A percentile compares a stretch with the other conserved stretches of the same genome.
These are phyloP conservation scores for Penicillium steckii DNA, from an alignment of 495 filamentous ascomycete species.

Conservation along the genomic window DNA sequence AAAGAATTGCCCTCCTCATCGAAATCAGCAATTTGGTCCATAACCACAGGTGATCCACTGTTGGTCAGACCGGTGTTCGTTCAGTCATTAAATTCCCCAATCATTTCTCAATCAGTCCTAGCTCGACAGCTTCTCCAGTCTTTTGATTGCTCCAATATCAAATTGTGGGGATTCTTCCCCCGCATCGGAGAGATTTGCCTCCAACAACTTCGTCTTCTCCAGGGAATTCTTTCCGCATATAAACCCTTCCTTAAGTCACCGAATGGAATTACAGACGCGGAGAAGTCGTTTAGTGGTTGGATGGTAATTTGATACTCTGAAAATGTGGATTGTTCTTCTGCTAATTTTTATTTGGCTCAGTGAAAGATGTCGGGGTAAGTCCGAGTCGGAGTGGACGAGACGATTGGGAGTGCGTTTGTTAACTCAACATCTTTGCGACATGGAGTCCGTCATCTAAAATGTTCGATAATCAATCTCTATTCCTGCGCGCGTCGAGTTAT, in stretches of 20 bases:
- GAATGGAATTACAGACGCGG: not conserved
- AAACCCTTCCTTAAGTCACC: not conserved
- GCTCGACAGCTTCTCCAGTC: not conserved
- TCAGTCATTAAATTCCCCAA: not conserved
- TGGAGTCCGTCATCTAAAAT: constrained; percentile 30
- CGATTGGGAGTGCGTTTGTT: no score
- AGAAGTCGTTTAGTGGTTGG: constrained; percentile 12
- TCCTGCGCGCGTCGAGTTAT: no score
- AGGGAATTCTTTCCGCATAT: constrained; percentile 15
- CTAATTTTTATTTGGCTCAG: constrained; percentile 9
- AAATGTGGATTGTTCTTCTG: not conserved
- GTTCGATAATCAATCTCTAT: no score
- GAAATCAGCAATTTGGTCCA: constrained; percentile 8
- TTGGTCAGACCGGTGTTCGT: not conserved
- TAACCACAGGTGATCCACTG: not conserved
- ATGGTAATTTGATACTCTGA: constrained; percentile 7
- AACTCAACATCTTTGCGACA: no score
- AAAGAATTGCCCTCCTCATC: constrained; percentile 17
- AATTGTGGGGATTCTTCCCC: constrained; percentile 8
- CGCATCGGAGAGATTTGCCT: constrained; percentile 14
- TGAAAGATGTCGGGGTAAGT: constrained; percentile 23
- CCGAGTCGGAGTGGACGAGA: not conserved
- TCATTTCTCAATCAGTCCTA: not conserved
- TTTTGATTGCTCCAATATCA: not conserved
- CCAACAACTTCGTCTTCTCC: not conserved